Evolutionary conservation across 371 early-diverging fungal genomes (phyloP).

Genomic region (Mortierella polycephala): DNA sequence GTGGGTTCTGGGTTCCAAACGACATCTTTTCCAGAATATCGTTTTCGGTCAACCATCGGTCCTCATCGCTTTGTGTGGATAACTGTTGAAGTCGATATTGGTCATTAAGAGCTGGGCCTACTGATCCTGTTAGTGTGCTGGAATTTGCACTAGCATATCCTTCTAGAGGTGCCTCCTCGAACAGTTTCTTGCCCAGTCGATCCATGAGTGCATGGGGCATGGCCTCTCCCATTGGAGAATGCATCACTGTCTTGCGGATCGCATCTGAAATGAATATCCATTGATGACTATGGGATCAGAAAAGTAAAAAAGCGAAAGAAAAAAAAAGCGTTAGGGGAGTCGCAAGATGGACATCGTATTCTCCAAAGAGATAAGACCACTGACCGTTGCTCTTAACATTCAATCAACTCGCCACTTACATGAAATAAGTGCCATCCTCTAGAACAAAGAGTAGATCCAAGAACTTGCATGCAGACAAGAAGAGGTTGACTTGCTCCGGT

Average conservation of each 20-base stretch:
- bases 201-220: slow-evolving; percentile 70
- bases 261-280: slow-evolving; percentile 94
- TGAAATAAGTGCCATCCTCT: slow-evolving; percentile 84
- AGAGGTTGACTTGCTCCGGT: slow-evolving; percentile 78
- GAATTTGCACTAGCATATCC: slow-evolving; percentile 30
- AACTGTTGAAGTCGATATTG: slow-evolving; percentile 20
- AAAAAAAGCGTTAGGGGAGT: not conserved
- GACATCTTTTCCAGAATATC: slow-evolving; percentile 50
- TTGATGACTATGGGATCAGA: slow-evolving; percentile 71
- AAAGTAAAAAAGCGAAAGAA: too few species aligned
- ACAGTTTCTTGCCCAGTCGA: slow-evolving; percentile 62
- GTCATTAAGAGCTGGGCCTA: not conserved
- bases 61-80: slow-evolving; percentile 16
- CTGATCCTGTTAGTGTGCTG: not conserved
- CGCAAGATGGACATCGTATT: too few species aligned
- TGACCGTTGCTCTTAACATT: too few species aligned
- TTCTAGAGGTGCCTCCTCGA: slow-evolving; percentile 48
- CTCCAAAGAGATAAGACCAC: too few species aligned
- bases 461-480: slow-evolving; percentile 89
- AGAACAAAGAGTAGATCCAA: slow-evolving; percentile 84
- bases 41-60: slow-evolving; percentile 41
- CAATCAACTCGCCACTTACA: slow-evolving; percentile 60
- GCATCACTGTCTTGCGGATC: slow-evolving; percentile 65
- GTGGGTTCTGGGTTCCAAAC: slow-evolving; percentile 12
- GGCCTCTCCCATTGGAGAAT: slow-evolving; percentile 55